Evolutionary conservation across 176 grass and related monocot genomes (phyloP).

Genomic region (Otatea glauca): DNA sequence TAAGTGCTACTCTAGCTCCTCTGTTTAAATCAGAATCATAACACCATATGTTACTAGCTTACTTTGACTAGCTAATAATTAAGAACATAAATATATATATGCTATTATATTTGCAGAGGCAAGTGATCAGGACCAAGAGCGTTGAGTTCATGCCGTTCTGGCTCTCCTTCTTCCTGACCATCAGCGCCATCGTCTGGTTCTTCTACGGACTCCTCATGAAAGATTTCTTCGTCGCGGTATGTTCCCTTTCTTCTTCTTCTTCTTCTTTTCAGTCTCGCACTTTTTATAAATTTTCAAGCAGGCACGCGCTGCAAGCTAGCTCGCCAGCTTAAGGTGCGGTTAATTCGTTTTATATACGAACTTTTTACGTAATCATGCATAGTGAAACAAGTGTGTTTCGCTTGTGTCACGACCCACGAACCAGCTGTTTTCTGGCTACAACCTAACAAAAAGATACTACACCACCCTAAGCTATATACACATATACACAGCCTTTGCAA

Average conservation of each 20-base stretch:
- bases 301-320: background rate
- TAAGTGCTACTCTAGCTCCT: constrained; percentile 31
- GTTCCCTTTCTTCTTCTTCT: background rate
- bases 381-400: constrained; percentile 36
- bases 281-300: background rate
- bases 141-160: constrained; percentile 90
- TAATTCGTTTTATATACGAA: constrained; percentile 26
- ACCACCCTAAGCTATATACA: background rate
- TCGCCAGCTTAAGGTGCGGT: constrained; percentile 16
- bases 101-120: constrained; percentile 51
- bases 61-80: background rate
- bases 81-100: background rate
- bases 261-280: background rate
- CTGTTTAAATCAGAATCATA: background rate
- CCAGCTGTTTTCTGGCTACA: constrained; percentile 36
- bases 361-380: constrained; percentile 31
- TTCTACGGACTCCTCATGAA: constrained; percentile 68
- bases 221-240: constrained; percentile 74
- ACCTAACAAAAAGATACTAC: constrained; percentile 41
- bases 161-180: constrained; percentile 81
- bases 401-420: constrained; percentile 28
- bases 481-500: background rate
- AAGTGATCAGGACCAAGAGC: constrained; percentile 84
- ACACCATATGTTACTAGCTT: background rate
- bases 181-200: constrained; percentile 92